These are phyloP conservation scores for Umbelopsis sp. DNA, from an alignment of 371 early-diverging fungal species.

Conservation along the genomic window DNA sequence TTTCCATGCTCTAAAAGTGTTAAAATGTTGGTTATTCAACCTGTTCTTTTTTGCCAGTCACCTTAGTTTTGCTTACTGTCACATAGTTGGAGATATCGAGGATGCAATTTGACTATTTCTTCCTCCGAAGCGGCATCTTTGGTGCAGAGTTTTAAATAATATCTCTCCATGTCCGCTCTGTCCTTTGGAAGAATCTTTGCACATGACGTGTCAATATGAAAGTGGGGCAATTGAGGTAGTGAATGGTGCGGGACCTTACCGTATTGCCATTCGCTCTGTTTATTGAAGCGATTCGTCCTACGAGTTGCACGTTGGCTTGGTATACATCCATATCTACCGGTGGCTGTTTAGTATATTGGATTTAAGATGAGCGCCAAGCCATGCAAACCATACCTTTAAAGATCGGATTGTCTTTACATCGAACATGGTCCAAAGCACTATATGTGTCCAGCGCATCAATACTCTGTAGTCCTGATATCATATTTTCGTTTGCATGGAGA, in stretches of 20 bases:
- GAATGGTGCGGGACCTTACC: slow-evolving; percentile 22
- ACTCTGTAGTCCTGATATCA: slow-evolving; percentile 41
- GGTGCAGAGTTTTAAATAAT: slow-evolving; percentile 62
- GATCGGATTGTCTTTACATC: slow-evolving; percentile 58
- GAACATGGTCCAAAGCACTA: slow-evolving; percentile 40
- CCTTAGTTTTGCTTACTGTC: slow-evolving; percentile 32
- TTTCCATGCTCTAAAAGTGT: slow-evolving; percentile 53
- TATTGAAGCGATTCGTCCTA: slow-evolving; percentile 39
- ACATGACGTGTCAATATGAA: neutral
- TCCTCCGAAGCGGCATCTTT: slow-evolving; percentile 42
- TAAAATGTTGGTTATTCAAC: slow-evolving; percentile 13
- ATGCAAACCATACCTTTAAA: slow-evolving; percentile 29
- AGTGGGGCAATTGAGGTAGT: neutral
- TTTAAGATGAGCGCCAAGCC: neutral
- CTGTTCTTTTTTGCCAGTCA: neutral
- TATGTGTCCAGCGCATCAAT: slow-evolving; percentile 50
- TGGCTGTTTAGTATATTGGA: neutral
- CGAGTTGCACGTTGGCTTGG: slow-evolving; percentile 30
- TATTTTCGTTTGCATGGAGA: slow-evolving; percentile 52
- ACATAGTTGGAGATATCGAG: slow-evolving; percentile 60
- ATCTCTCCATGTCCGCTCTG: slow-evolving; percentile 75
- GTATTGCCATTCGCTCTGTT: slow-evolving; percentile 45
- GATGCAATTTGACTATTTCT: slow-evolving; percentile 50
- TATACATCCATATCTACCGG: slow-evolving; percentile 30
- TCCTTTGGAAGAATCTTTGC: slow-evolving; percentile 50